Conservation (phyloP, 768 basidiomycete species). For the Rhodotorula paludigena region DNA sequence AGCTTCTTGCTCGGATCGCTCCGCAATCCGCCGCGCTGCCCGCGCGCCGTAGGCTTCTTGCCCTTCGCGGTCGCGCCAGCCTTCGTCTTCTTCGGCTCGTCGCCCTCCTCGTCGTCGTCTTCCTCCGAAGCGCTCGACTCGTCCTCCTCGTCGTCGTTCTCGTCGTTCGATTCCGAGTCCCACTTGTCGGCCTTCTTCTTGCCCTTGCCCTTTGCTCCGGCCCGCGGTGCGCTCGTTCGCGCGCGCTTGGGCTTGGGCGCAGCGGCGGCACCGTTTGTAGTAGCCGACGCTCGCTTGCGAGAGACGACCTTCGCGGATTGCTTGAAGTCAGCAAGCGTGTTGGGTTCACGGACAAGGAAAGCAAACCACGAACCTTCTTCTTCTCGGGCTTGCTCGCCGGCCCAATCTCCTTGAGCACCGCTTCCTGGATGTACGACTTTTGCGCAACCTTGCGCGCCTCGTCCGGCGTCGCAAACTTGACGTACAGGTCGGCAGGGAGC, state of each 20-base stretch:
- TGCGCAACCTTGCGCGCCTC: conserved; percentile 49
- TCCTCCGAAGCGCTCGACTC: not conserved
- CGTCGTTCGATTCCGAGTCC: too few species aligned
- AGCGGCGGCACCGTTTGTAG: not conserved
- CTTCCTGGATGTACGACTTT: conserved; percentile 63
- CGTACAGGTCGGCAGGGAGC: conserved; percentile 76
- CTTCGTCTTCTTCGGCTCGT: not conserved
- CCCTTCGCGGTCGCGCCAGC: not conserved
- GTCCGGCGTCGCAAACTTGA: conserved; percentile 62
- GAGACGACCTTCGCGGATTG: not conserved
- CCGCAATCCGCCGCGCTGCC: conserved; percentile 2
- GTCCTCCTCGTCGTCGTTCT: conserved; percentile 2
- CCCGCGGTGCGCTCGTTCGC: conserved; percentile 42
- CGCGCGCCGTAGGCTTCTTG: not conserved
- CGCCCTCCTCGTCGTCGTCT: not conserved
- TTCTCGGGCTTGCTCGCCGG: conserved; percentile 14
- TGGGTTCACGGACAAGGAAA: too few species aligned
- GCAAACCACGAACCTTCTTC: conserved; percentile 22
- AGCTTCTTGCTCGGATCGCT: conserved; percentile 3
- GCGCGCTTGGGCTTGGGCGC: conserved; percentile 14
- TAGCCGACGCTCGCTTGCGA: conserved; percentile 11
- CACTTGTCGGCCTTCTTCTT: conserved; percentile 10
- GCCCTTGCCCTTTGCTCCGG: conserved; percentile 46
- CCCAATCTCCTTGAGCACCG: conserved; percentile 57
- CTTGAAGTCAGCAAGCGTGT: too few species aligned